These are phyloP conservation scores for Tremellales sp. DNA, from an alignment of 1,284 basidiomycete species.

Conservation along the genomic window DNA sequence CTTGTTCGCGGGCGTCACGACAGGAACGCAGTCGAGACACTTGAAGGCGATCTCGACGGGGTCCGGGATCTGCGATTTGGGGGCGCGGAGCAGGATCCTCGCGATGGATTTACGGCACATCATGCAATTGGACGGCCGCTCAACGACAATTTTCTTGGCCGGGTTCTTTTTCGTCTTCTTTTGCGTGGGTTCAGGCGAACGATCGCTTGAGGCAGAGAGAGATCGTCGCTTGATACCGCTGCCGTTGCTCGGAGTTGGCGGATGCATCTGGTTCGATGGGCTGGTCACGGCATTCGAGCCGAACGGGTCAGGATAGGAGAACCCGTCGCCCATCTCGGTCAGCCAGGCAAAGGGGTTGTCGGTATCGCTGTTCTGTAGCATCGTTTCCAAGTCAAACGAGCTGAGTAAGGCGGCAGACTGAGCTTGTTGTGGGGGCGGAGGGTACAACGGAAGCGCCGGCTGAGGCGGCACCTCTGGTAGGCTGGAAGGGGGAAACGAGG, in stretches of 20 bases:
- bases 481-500: too few species aligned
- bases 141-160: constrained; percentile 42
- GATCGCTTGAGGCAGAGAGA: not conserved
- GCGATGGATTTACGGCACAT: constrained; percentile 28
- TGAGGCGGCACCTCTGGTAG: too few species aligned
- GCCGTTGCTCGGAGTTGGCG: not conserved
- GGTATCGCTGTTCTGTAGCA: constrained; percentile 29
- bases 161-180: constrained; percentile 30
- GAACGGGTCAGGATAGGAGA: not conserved
- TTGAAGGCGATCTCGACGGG: constrained; percentile 25
- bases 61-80: constrained; percentile 34
- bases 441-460: too few species aligned
- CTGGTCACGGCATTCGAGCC: not conserved
- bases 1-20: too few species aligned
- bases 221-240: not conserved
- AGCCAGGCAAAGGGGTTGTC: constrained; percentile 40
- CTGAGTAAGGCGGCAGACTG: too few species aligned
- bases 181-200: not conserved
- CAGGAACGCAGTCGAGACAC: constrained; percentile 31
- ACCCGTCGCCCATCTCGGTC: constrained; percentile 27
- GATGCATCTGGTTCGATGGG: not conserved
- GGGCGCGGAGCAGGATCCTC: constrained; percentile 39
- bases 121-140: constrained; percentile 26
- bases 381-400: constrained; percentile 45
- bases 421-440: too few species aligned